Evolutionary conservation across 129 eudicot species (phyloP), one percentile per base, ranked within the genome.

Genomic region (Arctium lappa): DNA sequence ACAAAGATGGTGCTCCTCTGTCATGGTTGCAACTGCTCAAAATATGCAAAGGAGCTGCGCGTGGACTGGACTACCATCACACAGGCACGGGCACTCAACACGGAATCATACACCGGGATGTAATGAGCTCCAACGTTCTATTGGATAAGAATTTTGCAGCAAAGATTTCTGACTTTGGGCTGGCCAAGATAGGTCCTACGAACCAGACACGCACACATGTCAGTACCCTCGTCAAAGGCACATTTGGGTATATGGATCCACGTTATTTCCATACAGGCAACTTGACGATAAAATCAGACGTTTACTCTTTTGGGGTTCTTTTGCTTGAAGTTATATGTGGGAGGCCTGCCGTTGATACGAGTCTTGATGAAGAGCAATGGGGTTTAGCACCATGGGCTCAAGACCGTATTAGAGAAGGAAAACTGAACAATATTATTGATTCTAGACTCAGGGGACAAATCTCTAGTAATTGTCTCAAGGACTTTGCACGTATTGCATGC

Each of bases 271-370:
- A 48, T 62, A 83, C 86, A 2, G 77, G 80, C 1, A 34, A 74
- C 1, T 36, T 83, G 13, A 76, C 86, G 0, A 77, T 32, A 46
- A 50, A 82, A 68, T 72, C 86, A 9, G 86, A 86, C 48, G 85
- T 83, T 4, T 86, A 81, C 27, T 74, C 89, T 12, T 82, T 86
- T 73, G 89, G 89, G 27, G 89, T 86, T 50, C 44, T 86, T 12
- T 68, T 86, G 62, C 73, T 86, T 70, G 89, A 82, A 68, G 89
- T 86, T 42, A 4, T 86, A 39, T 79, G 87, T 34, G 91, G 88
- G 34, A 85, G 80, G 82, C 82, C 82, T 29, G 87, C 88, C 10
- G 83, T 88, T 53, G 88, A 88, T 78, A 13, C 65, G 32, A 81
- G 68, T 6, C 69, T 85, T 38, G 76, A 44, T 29, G 88, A 74